A percentile compares a stretch with the other conserved stretches of the same genome.
These are phyloP conservation scores for Paracorniculantispora psalliotae DNA, from an alignment of 2,329 filamentous ascomycete genomes.

Conservation along the genomic window DNA sequence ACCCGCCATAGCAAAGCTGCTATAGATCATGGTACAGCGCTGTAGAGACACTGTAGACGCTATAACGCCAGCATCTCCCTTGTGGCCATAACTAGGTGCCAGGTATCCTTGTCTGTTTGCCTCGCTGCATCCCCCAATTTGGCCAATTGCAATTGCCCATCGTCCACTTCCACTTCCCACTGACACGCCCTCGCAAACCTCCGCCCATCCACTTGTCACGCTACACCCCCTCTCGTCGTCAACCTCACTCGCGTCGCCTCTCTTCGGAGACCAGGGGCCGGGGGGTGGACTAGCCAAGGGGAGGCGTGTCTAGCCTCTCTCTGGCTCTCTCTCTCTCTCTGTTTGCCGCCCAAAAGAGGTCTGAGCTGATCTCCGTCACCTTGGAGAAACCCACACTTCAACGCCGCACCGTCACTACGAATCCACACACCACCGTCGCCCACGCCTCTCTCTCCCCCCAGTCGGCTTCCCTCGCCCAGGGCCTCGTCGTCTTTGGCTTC, in stretches of 20 bases:
- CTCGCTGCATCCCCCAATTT: no score
- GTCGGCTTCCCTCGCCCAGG: background rate
- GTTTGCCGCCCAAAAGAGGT: background rate
- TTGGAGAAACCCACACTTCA: background rate
- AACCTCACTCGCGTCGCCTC: background rate
- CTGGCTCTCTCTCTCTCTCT: background rate
- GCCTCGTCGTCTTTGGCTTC: background rate
- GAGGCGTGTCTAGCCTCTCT: background rate
- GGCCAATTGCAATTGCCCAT: no score
- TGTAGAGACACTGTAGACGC: no score
- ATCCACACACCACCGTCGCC: background rate
- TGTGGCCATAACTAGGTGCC: no score
- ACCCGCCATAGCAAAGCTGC: no score
- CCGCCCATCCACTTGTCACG: background rate
- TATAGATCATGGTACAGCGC: no score
- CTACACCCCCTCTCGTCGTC: background rate
- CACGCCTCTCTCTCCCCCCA: background rate
- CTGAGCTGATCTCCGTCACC: constrained; percentile 5
- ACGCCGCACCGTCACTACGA: background rate
- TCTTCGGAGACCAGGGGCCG: background rate
- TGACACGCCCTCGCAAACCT: background rate
- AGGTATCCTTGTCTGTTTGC: no score
- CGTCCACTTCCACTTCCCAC: no score
- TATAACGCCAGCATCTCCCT: no score
- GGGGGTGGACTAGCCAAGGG: background rate